A percentile compares a stretch with the other conserved stretches of the same genome.
Conservation (phyloP, 495 filamentous ascomycete genomes). For the Tuber brumale region DNA sequence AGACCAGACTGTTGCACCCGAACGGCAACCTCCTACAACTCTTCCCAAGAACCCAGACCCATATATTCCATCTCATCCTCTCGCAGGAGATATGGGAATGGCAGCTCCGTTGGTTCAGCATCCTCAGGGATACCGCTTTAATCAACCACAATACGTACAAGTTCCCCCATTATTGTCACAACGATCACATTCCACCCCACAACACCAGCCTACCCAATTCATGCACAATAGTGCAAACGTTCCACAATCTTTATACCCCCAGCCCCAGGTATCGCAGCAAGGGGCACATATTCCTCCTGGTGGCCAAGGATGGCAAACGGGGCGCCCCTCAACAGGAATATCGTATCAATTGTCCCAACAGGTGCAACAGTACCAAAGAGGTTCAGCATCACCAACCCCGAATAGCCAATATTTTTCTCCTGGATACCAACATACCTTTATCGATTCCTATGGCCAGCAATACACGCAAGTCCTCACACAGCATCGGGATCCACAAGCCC, state of each 20-base stretch:
- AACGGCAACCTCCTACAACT: constrained; percentile 20
- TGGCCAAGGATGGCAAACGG: constrained; percentile 26
- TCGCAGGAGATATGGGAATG: constrained; percentile 15
- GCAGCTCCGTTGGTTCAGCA: constrained; percentile 15
- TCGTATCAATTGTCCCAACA: constrained; percentile 32
- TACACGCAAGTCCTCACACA: constrained; percentile 22
- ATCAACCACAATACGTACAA: constrained; percentile 28
- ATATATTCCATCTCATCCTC: constrained; percentile 13
- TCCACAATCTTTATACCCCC: constrained; percentile 20
- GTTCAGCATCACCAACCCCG: constrained; percentile 4
- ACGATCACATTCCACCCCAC: constrained; percentile 15
- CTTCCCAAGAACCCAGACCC: constrained; percentile 5
- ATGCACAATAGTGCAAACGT: constrained; percentile 16
- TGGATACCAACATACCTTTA: constrained; percentile 21
- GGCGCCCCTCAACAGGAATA: constrained; percentile 8
- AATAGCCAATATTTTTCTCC: constrained; percentile 24
- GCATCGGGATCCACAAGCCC: constrained; percentile 23
- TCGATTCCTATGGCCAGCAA: constrained; percentile 30
- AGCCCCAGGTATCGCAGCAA: constrained; percentile 15
- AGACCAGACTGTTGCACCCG: constrained; percentile 16
- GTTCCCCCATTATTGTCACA: constrained; percentile 14
- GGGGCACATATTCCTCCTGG: constrained; percentile 8
- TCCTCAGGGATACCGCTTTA: constrained; percentile 9
- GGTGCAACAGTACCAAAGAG: constrained; percentile 25
- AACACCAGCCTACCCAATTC: constrained; percentile 6